Conservation (phyloP, 208 protist genomes). For the Acanthamoeba royreba region DNA sequence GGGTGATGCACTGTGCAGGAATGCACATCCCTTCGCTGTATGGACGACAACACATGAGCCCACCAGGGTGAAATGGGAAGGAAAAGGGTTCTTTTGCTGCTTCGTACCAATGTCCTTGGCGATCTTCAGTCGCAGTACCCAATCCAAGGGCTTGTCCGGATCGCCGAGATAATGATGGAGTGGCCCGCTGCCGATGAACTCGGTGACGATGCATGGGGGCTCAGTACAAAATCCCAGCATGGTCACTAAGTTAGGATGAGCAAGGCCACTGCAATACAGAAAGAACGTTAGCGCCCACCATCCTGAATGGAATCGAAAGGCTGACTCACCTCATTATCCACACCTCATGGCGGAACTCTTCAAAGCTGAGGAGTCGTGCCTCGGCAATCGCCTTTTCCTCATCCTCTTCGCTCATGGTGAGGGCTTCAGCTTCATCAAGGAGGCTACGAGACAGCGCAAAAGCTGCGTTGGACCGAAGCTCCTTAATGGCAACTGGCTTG, state of each 20-base stretch:
- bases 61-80: too few relatives aligned
- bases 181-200: not conserved
- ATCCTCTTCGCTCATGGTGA: not conserved
- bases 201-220: constrained; percentile 23
- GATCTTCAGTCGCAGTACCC: constrained; percentile 40
- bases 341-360: constrained; percentile 41
- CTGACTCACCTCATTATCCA: constrained; percentile 51
- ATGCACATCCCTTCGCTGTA: constrained; percentile 16
- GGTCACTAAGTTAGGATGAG: constrained; percentile 4
- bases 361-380: not conserved
- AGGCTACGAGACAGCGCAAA: too few relatives aligned
- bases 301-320: not conserved
- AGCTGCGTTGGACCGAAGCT: too few relatives aligned
- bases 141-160: not conserved
- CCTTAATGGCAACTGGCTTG: constrained; percentile 11
- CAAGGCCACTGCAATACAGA: constrained; percentile 3
- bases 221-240: not conserved
- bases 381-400: too few relatives aligned
- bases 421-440: not conserved
- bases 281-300: too few relatives aligned
- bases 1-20: constrained; percentile 17
- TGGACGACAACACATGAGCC: too few relatives aligned
- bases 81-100: not conserved
- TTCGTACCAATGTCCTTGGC: constrained; percentile 15
- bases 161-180: not conserved